Percentiles rank a stretch among this genome's conserved stretches.
Evolutionary conservation across 2,329 filamentous ascomycete species (phyloP).

Genomic region (Exophiala spinifera): DNA sequence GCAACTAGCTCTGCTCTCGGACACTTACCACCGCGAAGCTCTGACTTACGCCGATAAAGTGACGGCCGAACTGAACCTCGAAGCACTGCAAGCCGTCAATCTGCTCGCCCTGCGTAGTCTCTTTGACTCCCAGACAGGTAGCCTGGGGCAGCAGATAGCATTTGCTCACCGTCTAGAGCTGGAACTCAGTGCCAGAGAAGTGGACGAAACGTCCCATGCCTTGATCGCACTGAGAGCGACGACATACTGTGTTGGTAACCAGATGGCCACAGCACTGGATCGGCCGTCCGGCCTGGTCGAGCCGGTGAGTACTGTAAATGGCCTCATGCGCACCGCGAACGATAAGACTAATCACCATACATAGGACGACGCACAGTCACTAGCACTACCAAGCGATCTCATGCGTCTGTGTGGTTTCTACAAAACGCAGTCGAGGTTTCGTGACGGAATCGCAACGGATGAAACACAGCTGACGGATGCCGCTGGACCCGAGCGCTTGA

Average conservation of each 20-base stretch:
- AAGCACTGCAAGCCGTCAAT: conserved; percentile 3
- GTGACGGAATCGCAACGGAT: not conserved
- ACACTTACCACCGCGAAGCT: conserved; percentile 5
- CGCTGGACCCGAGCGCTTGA: not conserved
- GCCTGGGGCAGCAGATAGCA: conserved; percentile 5
- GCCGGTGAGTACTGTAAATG: not conserved
- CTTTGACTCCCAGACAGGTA: conserved; percentile 6
- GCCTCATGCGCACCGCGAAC: not conserved
- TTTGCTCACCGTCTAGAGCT: conserved; percentile 7
- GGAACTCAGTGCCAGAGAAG: conserved; percentile 5
- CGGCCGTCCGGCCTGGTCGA: conserved; percentile 2
- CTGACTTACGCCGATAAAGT: conserved; percentile 1
- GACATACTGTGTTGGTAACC: conserved; percentile 6
- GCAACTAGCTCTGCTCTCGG: conserved; percentile 4
- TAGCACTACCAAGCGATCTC: not conserved
- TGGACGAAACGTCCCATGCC: not conserved
- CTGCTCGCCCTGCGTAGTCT: conserved; percentile 5
- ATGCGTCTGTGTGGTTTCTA: not conserved
- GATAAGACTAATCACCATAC: too few relatives aligned
- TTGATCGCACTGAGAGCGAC: not conserved
- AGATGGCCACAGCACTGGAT: conserved; percentile 4
- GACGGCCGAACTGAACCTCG: conserved; percentile 6
- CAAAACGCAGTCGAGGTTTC: conserved; percentile 1
- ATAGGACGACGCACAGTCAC: not conserved
- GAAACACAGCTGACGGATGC: not conserved